Conservation (phyloP, 192 early-diverging fungal species). For the Bifiguratus adelaidae region DNA sequence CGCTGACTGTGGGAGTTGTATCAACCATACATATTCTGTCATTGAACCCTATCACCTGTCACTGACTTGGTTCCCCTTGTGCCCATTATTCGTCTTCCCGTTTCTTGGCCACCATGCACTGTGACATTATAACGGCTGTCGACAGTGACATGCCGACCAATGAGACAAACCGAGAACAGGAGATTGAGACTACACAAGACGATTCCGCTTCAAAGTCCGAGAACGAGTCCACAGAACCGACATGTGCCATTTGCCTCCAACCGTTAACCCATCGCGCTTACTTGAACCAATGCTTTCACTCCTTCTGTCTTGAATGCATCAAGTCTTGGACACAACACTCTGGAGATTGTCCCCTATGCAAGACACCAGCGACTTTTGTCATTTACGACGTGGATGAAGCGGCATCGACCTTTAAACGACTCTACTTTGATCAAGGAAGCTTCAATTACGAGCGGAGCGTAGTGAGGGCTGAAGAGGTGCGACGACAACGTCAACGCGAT, state of each 20-base stretch:
- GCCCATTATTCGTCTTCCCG: too few relatives aligned
- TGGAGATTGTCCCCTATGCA: conserved; percentile 13
- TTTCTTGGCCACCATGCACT: too few relatives aligned
- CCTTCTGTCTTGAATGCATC: conserved; percentile 16
- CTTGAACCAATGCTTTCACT: conserved; percentile 15
- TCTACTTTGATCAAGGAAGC: neutral
- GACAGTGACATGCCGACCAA: too few relatives aligned
- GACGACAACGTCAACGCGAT: too few relatives aligned
- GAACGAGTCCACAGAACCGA: neutral
- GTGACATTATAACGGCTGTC: too few relatives aligned
- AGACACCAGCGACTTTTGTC: conserved; percentile 1
- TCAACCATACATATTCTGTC: too few relatives aligned
- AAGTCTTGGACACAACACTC: conserved; percentile 10
- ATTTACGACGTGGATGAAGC: conserved; percentile 12
- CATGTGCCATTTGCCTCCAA: conserved; percentile 16
- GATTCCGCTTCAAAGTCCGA: too few relatives aligned
- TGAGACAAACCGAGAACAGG: too few relatives aligned
- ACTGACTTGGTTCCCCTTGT: too few relatives aligned
- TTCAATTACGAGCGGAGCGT: neutral
- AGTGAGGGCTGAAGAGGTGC: neutral
- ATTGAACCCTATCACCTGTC: too few relatives aligned
- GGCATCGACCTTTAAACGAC: conserved; percentile 8
- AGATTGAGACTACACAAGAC: too few relatives aligned
- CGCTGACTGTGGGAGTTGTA: too few relatives aligned
- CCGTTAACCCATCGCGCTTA: conserved; percentile 6